These are phyloP conservation scores for Chrysanthemum lavandulifolium DNA, from an alignment of 129 eudicot genomes.

Conservation along the genomic window DNA sequence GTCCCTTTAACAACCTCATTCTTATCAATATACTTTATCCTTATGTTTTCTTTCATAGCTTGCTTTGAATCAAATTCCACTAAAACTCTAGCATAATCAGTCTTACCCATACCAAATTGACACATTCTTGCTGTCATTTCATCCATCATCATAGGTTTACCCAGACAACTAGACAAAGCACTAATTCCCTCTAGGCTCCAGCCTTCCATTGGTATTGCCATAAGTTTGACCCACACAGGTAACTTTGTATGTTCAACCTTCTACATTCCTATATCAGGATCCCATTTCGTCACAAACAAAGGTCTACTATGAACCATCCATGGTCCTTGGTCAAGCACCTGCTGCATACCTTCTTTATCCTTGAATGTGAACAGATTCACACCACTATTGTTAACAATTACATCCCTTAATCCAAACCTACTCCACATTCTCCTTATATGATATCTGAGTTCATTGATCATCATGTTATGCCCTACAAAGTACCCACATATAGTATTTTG, in stretches of 20 bases:
- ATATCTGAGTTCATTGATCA: neutral
- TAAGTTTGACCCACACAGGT: neutral
- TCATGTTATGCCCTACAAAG: neutral
- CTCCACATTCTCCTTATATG: neutral
- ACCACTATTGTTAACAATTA: neutral
- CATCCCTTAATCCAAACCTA: neutral
- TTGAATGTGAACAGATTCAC: neutral
- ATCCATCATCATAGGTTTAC: neutral
- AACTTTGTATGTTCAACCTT: neutral
- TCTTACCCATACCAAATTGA: neutral
- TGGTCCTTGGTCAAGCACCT: neutral
- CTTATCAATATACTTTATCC: too few species aligned
- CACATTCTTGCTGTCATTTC: neutral
- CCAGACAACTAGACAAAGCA: neutral
- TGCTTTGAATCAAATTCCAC: too few species aligned
- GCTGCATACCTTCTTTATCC: neutral
- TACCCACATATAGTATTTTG: neutral
- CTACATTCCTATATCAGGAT: neutral
- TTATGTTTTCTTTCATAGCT: neutral
- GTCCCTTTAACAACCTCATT: neutral
- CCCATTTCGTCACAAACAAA: neutral
- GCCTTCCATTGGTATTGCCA: neutral
- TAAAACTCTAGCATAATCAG: neutral
- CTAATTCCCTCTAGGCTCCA: neutral
- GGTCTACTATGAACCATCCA: neutral